phyloP scores from a whole-genome alignment of 2,329 filamentous ascomycete genomes.

The Pseudogymnoascus sp. region DNA sequence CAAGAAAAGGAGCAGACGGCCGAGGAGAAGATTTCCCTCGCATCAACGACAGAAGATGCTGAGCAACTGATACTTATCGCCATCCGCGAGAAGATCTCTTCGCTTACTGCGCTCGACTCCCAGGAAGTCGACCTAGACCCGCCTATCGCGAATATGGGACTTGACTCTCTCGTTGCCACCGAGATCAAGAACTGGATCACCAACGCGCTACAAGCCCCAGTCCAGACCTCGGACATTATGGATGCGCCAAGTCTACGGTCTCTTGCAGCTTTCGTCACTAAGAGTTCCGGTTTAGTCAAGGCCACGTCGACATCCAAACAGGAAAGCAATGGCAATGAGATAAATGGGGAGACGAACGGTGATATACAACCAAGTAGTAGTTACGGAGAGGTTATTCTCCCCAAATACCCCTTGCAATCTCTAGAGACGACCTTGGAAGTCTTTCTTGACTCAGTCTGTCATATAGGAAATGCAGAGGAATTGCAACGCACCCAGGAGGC shows the following conservation, averaged over 20 bases:
- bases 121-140: conserved; percentile 5
- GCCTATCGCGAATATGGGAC: conserved; percentile 33
- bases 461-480: not conserved
- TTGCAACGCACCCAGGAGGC: not conserved
- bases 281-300: not conserved
- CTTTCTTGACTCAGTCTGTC: not conserved
- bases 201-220: conserved; percentile 17
- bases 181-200: conserved; percentile 38
- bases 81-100: not conserved
- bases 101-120: not conserved
- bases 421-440: conserved; percentile 7
- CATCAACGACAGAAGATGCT: not conserved
- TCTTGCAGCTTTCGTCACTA: conserved; percentile 14
- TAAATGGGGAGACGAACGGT: not conserved
- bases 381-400: not conserved
- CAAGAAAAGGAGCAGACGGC: conserved; percentile 5
- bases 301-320: not conserved
- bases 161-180: conserved; percentile 44
- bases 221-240: conserved; percentile 25
- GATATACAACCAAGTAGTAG: not conserved
- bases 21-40: not conserved
- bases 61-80: not conserved
- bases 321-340: not conserved
- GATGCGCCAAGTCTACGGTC: conserved; percentile 21
- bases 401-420: not conserved